Evolutionary conservation across 2,329 filamentous ascomycete genomes (phyloP).

Genomic region (Zasmidium citrigriseum): DNA sequence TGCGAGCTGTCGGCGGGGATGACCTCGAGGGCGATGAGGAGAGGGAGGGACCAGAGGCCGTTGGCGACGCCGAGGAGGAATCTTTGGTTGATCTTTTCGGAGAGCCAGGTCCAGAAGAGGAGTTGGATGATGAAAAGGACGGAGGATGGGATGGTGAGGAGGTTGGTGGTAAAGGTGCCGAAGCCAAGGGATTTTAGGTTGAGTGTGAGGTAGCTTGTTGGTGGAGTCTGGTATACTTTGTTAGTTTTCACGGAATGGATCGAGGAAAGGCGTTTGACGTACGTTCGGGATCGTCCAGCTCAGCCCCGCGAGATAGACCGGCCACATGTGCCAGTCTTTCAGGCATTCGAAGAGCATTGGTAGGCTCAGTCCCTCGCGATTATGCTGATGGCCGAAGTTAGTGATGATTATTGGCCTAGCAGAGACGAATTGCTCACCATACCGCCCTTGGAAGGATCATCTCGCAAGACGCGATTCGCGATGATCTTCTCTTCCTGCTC

Average conservation of each 20-base stretch:
- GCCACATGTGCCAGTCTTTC: constrained; percentile 58
- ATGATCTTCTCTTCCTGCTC: constrained; percentile 64
- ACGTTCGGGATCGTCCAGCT: constrained; percentile 43
- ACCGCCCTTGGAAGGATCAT: constrained; percentile 61
- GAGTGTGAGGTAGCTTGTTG: constrained; percentile 42
- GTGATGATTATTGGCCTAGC: neutral
- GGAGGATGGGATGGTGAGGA: constrained; percentile 46
- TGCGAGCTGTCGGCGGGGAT: constrained; percentile 32
- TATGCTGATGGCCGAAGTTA: constrained; percentile 43
- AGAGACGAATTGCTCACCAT: constrained; percentile 44
- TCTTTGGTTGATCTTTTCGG: constrained; percentile 53
- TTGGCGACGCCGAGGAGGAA: constrained; percentile 50
- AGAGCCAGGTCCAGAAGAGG: constrained; percentile 50
- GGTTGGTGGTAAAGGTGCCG: constrained; percentile 44
- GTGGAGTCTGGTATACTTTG: constrained; percentile 29
- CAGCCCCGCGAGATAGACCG: constrained; percentile 52
- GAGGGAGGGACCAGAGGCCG: constrained; percentile 44
- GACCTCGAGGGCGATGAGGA: constrained; percentile 40
- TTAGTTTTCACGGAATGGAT: no score
- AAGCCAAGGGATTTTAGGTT: constrained; percentile 42
- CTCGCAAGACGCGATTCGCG: constrained; percentile 62
- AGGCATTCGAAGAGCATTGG: constrained; percentile 54
- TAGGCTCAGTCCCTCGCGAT: constrained; percentile 53
- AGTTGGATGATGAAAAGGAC: constrained; percentile 54
- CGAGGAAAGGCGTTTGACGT: no score